A percentile compares a stretch with the other conserved stretches of the same genome.
Evolutionary conservation across 305 asterid genomes (phyloP).

Genomic region (Plantago lanceolata): DNA sequence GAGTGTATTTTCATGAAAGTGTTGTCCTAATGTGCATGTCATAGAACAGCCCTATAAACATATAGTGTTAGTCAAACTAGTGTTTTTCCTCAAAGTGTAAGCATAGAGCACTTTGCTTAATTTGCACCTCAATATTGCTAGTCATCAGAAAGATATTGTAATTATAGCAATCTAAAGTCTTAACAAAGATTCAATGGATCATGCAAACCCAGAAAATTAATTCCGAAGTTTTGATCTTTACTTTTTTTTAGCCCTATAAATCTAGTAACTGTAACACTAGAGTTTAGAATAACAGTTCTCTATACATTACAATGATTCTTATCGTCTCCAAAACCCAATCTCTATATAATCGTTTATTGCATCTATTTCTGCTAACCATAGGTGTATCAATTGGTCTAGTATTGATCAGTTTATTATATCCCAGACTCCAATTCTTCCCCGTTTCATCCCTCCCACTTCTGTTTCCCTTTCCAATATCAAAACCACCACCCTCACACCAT

Average conservation of each 20-base stretch:
- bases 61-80: too few species aligned
- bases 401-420: slow-evolving; percentile 25
- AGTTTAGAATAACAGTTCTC: not conserved
- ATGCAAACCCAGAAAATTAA: not conserved
- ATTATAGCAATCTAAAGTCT: not conserved
- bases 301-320: slow-evolving; percentile 13
- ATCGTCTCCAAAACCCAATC: slow-evolving; percentile 19
- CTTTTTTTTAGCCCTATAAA: not conserved
- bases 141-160: not conserved
- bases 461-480: slow-evolving; percentile 6
- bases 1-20: too few species aligned
- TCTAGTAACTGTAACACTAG: not conserved
- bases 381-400: slow-evolving; percentile 45
- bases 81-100: too few species aligned
- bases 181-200: not conserved
- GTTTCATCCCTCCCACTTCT: slow-evolving; percentile 15
- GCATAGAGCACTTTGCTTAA: too few species aligned
- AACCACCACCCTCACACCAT: not conserved
- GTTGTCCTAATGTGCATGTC: too few species aligned
- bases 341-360: slow-evolving; percentile 25
- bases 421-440: slow-evolving; percentile 29
- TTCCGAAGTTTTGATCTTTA: not conserved
- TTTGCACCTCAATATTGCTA: too few species aligned
- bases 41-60: too few species aligned
- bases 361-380: slow-evolving; percentile 33